Base-by-base conservation (phyloP, 2,329 filamentous ascomycete species). In the Pseudogymnoascus sp. region DNA sequence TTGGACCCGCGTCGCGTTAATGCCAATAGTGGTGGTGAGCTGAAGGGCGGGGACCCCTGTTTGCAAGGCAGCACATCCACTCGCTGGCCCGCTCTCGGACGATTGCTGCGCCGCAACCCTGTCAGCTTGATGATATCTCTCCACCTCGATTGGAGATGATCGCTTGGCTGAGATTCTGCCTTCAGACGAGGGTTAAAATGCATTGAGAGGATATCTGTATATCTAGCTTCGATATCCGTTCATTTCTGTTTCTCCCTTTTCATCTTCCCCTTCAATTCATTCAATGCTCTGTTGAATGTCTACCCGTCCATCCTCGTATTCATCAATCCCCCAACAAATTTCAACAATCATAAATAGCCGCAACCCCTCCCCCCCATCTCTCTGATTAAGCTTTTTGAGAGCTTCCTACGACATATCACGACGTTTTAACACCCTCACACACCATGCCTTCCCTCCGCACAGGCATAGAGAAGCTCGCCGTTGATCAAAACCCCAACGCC, bases 31-130 rank as follows among this genome's bases (percentile, higher is more conserved):
- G 25, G 27, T 18, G 4, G 13, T 12, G 45, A 18, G n/a, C 45
- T 18, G 29, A 33, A 55, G 33, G 45, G 29, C 27, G 27, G 45
- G 45, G 45, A 29, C 12, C 33, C 45, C 45, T 29, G 31, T n/a
- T 31, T 29, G 2, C 45, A 55, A 55, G 45, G 45, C 45, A 55
- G 45, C 27, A 55, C 45, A 55, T 55, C 45, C 45, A 55, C 45
- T 55, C 29, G 27, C 45, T 33, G 45, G 45, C 13, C 45, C 45
- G 29, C 45, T 55, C 45, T 55, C 45, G 45, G 27, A 55, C 45
- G n/a, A 55, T 55, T 55, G 15, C 45, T 33, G 45, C 31, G n/a
- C 45, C 45, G 27, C 2, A 55, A 55, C 45, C 45, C 45, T 55
- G 45, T 33, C 45, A 55, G 45, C 45, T 33, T 18, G 2, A 33